These are phyloP conservation scores for Austroboletus eburneus DNA, from an alignment of 768 basidiomycete species.

Conservation along the genomic window DNA sequence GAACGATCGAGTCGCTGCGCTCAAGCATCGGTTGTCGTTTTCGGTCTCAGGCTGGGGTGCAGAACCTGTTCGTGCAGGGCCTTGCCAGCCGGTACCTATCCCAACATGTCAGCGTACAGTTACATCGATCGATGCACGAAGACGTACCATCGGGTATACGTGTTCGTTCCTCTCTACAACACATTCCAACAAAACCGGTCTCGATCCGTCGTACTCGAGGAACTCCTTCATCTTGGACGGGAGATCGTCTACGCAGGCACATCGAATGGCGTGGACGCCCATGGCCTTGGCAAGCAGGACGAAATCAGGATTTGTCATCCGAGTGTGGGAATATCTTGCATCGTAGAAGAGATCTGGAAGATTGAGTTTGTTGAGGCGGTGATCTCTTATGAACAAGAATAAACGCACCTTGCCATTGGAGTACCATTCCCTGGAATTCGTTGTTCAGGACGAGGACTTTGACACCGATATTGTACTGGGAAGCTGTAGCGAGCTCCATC, in stretches of 20 bases:
- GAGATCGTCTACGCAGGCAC: constrained; percentile 64
- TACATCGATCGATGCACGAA: neutral
- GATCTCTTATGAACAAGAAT: neutral
- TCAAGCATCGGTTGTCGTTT: constrained; percentile 26
- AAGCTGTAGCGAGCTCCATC: constrained; percentile 96
- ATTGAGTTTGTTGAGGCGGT: constrained; percentile 6
- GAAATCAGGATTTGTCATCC: constrained; percentile 96
- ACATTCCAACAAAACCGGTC: constrained; percentile 91
- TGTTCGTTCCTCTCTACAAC: constrained; percentile 79
- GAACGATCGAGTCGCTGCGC: neutral
- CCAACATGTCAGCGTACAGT: constrained; percentile 1
- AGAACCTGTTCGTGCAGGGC: constrained; percentile 90
- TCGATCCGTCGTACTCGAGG: constrained; percentile 84
- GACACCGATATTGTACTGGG: constrained; percentile 89
- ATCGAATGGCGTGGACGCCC: constrained; percentile 88
- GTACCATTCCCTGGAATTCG: constrained; percentile 98
- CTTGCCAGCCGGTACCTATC: constrained; percentile 84
- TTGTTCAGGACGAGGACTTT: constrained; percentile 94
- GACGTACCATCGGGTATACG: constrained; percentile 83
- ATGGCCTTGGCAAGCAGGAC: constrained; percentile 85
- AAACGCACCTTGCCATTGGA: constrained; percentile 92
- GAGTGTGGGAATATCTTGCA: constrained; percentile 92
- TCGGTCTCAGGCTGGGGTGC: constrained; percentile 49
- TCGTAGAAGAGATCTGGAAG: constrained; percentile 98
- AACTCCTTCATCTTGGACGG: constrained; percentile 98